Conservation (phyloP, 768 basidiomycete genomes). For the Agaricus bisporus region DNA sequence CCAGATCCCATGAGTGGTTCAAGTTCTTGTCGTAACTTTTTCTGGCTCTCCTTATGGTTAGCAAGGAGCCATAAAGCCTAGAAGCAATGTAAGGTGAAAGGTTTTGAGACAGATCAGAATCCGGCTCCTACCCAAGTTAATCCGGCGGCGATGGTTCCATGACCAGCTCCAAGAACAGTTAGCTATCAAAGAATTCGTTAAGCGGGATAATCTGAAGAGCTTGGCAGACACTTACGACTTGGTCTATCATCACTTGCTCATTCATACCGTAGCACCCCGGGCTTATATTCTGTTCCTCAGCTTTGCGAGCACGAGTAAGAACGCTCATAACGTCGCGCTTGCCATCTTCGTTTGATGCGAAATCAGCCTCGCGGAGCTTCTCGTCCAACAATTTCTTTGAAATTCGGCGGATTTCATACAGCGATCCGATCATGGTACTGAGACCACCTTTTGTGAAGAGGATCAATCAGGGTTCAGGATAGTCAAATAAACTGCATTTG, state of each 20-base stretch:
- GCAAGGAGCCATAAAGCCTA: slow-evolving; percentile 51
- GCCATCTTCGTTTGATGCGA: slow-evolving; percentile 21
- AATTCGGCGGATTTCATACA: slow-evolving; percentile 28
- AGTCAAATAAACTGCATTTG: neutral
- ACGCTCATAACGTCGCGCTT: slow-evolving; percentile 37
- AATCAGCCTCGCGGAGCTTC: slow-evolving; percentile 22
- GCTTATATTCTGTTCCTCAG: slow-evolving; percentile 19
- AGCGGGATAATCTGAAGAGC: neutral
- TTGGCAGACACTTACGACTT: slow-evolving; percentile 22
- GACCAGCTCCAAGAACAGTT: slow-evolving; percentile 43
- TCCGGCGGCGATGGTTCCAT: slow-evolving; percentile 42
- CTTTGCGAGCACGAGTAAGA: slow-evolving; percentile 29
- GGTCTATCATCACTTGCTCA: slow-evolving; percentile 33
- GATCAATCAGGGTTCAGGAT: neutral
- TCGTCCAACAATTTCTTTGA: slow-evolving; percentile 26
- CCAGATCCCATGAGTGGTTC: slow-evolving; percentile 20
- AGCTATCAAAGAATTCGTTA: slow-evolving; percentile 24
- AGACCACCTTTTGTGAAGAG: slow-evolving; percentile 2
- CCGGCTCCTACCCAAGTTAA: slow-evolving; percentile 35
- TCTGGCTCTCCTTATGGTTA: slow-evolving; percentile 42
- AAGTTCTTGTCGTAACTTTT: slow-evolving; percentile 48
- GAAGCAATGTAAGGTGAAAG: neutral
- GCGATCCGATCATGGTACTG: slow-evolving; percentile 21
- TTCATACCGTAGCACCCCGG: slow-evolving; percentile 25
- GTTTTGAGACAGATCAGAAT: neutral